Evolutionary conservation across 2,329 filamentous ascomycete species (phyloP), one percentile per base, ranked within the genome.

Genomic region (Ophiosphaerella korrae): DNA sequence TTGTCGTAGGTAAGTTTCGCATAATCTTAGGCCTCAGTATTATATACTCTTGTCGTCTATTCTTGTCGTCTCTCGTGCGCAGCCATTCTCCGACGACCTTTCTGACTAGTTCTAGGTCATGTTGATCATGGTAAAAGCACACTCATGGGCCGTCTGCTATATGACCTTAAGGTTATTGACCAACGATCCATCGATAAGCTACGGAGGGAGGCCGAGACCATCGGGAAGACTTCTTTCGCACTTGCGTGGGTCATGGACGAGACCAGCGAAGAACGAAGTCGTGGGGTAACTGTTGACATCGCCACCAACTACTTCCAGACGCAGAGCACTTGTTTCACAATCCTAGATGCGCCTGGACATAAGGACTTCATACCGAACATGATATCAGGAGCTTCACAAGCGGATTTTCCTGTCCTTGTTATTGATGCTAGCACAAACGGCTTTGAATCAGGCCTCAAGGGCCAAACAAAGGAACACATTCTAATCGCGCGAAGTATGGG

Each of bases 61-160:
- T 38, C 18, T 7, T 29, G 26, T 29, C 3, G 9, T 11, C 11
- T 29, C 7, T 6, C 6, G 24, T 26, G 7, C 5, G 7, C 3
- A 7, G 36, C 16, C 9, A 7, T 7, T 12, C 11, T 23, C 16
- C 16, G 1, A 4, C 7, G 23, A 32, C n/a, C 42, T 21, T 29
- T 18, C 45, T 58, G 37, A 60, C 45, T 6, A 11, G 42, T 3
- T 50, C 12, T 7, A 91, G 92, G 94, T 12, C 94, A 99, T 71
- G 94, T 99, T 48, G 94, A 99, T 73, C 93, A 95, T 45, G 94
- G 94, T 45, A 99, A 99, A 75, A 97, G 92, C 71, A 99, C 94
- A 5, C 82, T 99, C 33, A 97, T 99, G 93, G 94, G 93, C 0
- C 86, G 94, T n/a, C 75, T 99, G 24, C 78, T 99, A 5, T 86